Evolutionary conservation across 148 eudicot species (phyloP), one percentile per base, ranked within the genome.

Genomic region (Heliamphora exappendiculata): DNA sequence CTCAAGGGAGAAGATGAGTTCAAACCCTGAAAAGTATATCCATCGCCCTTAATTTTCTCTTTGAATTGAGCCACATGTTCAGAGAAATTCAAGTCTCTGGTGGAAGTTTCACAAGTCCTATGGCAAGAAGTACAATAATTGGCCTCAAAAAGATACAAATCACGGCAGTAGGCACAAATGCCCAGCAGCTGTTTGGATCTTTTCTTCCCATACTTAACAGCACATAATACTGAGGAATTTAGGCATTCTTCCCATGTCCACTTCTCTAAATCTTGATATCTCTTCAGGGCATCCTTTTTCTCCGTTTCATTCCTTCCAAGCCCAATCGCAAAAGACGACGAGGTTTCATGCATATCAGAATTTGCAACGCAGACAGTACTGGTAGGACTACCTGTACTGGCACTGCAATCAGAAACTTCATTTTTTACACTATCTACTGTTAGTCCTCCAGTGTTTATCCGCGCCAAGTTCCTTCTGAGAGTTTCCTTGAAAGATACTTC

Each of bases 161-260:
- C 78, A 79, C 64, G 91, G 57, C 97, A 91, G 49, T 62, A 68
- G 42, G 83, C 86, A 86, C 98, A 94, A 53, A 81, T 64, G 65
- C 76, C 64, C 67, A 90, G 71, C 78, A 92, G 82, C 37, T 67
- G 84, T 60, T 82, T 47, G 68, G 89, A 79, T 62, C 95, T 85
- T 55, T 73, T 76, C 69, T 81, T 87, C 66, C 95, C 94, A 76
- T 76, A 82, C 80, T 85, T 91, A 63, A 82, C 60, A 57, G 95
- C 93, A 76, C 86, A 65, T 57, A 88, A 78, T 41, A 67, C 62
- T 39, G 83, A 83, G 70, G 94, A 85, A 41, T 79, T 76, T 51
- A 83, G 75, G 69, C 97, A 88, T 78, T 88, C 91, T 75, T 83
- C 80, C 92, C 95, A 90, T 80, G 89, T 89, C 97, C 97, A 92